Evolutionary conservation across 371 early-diverging fungal genomes (phyloP).

Genomic region (Lichtheimia hyalospora): DNA sequence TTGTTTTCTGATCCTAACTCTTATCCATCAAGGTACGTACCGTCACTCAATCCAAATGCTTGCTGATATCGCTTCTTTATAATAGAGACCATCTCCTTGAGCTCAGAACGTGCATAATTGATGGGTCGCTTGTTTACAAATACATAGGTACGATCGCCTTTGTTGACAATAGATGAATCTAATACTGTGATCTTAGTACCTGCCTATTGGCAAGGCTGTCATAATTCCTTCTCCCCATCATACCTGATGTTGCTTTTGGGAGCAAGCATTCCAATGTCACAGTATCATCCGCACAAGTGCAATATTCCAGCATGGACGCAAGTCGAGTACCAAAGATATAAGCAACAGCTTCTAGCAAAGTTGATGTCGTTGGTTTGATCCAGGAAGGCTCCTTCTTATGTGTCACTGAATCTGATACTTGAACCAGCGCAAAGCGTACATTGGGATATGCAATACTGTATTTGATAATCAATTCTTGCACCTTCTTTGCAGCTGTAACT

Average conservation of each 20-base stretch:
- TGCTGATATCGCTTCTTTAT: slow-evolving; percentile 24
- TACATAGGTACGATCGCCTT: slow-evolving; percentile 36
- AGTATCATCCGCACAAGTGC: background rate
- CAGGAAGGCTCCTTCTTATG: slow-evolving; percentile 13
- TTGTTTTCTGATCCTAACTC: too few species aligned
- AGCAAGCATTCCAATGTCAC: slow-evolving; percentile 19
- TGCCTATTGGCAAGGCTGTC: too few species aligned
- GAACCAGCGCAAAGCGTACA: slow-evolving; percentile 28
- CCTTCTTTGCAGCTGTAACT: slow-evolving; percentile 1
- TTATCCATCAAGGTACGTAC: background rate
- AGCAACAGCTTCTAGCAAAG: slow-evolving; percentile 15
- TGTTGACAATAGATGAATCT: slow-evolving; percentile 33
- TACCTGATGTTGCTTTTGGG: slow-evolving; percentile 33
- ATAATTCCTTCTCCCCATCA: background rate
- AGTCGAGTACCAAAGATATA: slow-evolving; percentile 22
- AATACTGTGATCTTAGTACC: background rate
- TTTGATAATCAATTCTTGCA: slow-evolving; percentile 28
- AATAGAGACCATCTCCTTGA: slow-evolving; percentile 29
- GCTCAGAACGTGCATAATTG: slow-evolving; percentile 31
- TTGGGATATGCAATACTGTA: slow-evolving; percentile 34
- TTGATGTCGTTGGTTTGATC: slow-evolving; percentile 27
- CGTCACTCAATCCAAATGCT: slow-evolving; percentile 12
- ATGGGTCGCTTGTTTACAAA: slow-evolving; percentile 44
- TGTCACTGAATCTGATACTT: slow-evolving; percentile 3
- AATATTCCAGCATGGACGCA: slow-evolving; percentile 18